phyloP scores from a whole-genome alignment of 148 eudicot genomes.

The Silene uniflora region DNA sequence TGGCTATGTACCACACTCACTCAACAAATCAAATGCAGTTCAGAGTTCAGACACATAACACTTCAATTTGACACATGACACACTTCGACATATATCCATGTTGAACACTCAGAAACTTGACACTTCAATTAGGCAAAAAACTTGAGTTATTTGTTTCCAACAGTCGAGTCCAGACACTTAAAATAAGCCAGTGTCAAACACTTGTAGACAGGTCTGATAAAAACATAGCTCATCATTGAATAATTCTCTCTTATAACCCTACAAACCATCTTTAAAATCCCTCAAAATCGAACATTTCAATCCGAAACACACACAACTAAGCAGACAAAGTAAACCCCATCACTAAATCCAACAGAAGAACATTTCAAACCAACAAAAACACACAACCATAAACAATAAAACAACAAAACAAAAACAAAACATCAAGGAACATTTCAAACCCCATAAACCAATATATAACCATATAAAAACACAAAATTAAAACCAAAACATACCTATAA shows the following conservation, averaged over 20 bases:
- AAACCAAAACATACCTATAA: slow-evolving; percentile 46
- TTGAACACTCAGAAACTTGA: too few species aligned
- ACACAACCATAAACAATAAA: neutral
- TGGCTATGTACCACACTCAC: too few species aligned
- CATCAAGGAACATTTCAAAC: slow-evolving; percentile 13
- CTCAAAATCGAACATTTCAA: neutral
- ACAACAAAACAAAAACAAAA: too few species aligned
- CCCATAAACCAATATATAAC: neutral
- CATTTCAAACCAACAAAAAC: slow-evolving; percentile 8
- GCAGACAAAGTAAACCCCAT: slow-evolving; percentile 7
- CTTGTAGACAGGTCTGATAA: too few species aligned
- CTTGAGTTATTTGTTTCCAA: neutral
- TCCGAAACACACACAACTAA: neutral
- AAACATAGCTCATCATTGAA: neutral
- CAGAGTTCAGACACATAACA: too few species aligned
- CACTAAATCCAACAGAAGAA: neutral
- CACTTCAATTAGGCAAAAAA: neutral
- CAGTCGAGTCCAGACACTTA: too few species aligned
- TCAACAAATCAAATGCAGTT: too few species aligned
- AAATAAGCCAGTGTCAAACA: too few species aligned
- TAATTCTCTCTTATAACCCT: neutral
- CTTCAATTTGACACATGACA: too few species aligned
- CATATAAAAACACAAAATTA: neutral
- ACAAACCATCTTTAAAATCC: neutral
- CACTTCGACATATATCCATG: too few species aligned